Evolutionary conservation across 495 filamentous ascomycete species (phyloP), one percentile per base, ranked within the genome.

Genomic region (Emericellopsis terricola): DNA sequence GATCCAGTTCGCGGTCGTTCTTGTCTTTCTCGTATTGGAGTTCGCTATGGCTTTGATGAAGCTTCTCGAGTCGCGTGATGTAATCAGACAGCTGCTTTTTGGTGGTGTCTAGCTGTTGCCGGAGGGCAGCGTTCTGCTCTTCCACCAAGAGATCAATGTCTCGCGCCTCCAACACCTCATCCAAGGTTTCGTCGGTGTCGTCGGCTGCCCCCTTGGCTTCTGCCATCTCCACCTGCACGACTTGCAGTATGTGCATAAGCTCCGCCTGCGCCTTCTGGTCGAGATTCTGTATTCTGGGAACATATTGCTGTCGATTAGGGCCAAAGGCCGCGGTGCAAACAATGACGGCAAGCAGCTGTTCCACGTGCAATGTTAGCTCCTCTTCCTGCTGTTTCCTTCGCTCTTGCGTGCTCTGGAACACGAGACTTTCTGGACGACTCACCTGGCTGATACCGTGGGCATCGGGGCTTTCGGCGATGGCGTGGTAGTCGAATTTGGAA

Each of bases 281-380:
- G 28, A 75, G 40, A 38, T 56, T 55, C 26, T 37, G 29, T 18
- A 73, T 60, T 14, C 56, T 65, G 19, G 60, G 54, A 28, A 77
- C 62, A 43, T 77, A 73, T 19, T 60, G 61, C 28, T 45, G 46
- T 10, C 60, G 59, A 34, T 68, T 64, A 16, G 69, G 65, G 2
- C 68, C 70, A 40, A 61, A 57, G 37, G 76, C 69, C 28, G 71
- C 70, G 7, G 71, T 71, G 27, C 73, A 60, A 11, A 81, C 52
- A 36, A 80, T 63, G 35, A 78, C 55, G 38, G 69, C 69, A 31
- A 81, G 55, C 33, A 81, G 63, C 56, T 80, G 68, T 33, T 59
- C 55, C 19, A 56, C 18, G 41, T 51, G 31, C 53, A 55, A 33
- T 43, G 27, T 29, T 27, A 30, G 24, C 8, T n/a, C 21, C 4